Evolutionary conservation across 2,329 filamentous ascomycete species (phyloP), one percentile per base, ranked within the genome.

Genomic region (Penicillium sclerotiorum): DNA sequence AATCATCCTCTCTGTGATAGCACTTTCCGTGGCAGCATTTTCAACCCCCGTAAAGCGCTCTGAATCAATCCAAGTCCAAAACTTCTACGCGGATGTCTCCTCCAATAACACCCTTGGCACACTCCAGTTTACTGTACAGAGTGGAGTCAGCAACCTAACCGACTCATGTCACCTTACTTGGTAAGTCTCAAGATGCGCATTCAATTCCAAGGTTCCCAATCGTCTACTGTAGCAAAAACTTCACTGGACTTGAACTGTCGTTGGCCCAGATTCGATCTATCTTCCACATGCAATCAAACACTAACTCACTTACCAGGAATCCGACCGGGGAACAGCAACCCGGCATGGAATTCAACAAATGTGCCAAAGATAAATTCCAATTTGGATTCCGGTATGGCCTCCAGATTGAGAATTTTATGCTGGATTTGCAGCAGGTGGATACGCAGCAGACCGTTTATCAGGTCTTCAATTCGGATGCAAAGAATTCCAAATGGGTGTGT

Each of bases 381-480:
- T 56, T 56, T 35, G 51, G 47, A n/a, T 52, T 54, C 40, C 54
- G 54, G 15, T 56, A 56, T 20, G 51, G 54, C 1, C 36, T 56
- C 5, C 43, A 54, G 37, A 51, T 56, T 12, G 51, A 56, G 43
- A 22, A 32, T 9, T 56, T 56, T 13, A 23, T 33, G 4, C 18
- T 56, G 7, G 50, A 48, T 28, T 18, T 52, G 28, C 18, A 47
- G n/a, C 41, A 28, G n/a, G 37, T 45, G 1, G 43, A 46, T 30
- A 41, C 28, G 6, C 22, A 45, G 2, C 35, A 39, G 37, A 39
- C 27, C 1, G 49, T 23, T 1, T 52, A 47, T 17, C 37, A 43
- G 15, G 45, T 52, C 3, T 21, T 55, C 6, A 43, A 37, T 38
- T 37, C 49, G n/a, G 35, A 48, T 33, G 41, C 40, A 3, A 43